Conservation (phyloP, 2,329 filamentous ascomycete genomes). For the Ophiostoma himal-ulmi region DNA sequence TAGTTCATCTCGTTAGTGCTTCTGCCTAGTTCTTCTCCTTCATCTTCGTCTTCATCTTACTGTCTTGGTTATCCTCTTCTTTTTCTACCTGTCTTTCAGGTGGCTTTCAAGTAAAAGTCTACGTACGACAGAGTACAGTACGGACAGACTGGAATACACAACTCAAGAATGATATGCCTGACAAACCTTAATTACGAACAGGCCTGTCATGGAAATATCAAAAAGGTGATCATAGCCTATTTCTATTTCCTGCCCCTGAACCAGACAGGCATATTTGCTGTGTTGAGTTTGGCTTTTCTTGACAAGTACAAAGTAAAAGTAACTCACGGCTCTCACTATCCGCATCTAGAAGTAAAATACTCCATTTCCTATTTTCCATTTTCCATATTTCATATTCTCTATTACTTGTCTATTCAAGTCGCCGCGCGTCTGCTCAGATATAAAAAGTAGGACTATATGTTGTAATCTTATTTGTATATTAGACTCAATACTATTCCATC, state of each 20-base stretch:
- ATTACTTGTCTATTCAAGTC: too few relatives aligned
- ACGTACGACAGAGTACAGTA: neutral
- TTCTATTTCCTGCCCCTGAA: neutral
- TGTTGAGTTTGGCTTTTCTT: too few relatives aligned
- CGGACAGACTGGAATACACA: neutral
- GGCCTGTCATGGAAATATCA: neutral
- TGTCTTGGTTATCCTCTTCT: neutral
- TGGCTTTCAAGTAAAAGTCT: neutral
- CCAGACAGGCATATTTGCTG: slow-evolving; percentile 5
- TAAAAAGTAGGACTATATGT: neutral
- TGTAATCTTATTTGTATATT: neutral
- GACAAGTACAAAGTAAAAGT: too few relatives aligned
- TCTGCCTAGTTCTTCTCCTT: neutral
- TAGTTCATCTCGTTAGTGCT: neutral
- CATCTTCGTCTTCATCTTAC: neutral
- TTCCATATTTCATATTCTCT: too few relatives aligned
- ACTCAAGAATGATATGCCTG: neutral
- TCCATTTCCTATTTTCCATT: too few relatives aligned
- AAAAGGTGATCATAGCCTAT: slow-evolving; percentile 7
- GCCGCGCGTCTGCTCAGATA: neutral
- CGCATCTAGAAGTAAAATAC: neutral
- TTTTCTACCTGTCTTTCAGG: neutral
- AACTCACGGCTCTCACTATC: neutral
- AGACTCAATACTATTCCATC: neutral
- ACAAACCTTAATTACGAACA: slow-evolving; percentile 1